Percentiles rank a stretch among this genome's conserved stretches.
These are phyloP conservation scores for Polygonum maritimum DNA, from an alignment of 148 eudicot species.

Conservation along the genomic window DNA sequence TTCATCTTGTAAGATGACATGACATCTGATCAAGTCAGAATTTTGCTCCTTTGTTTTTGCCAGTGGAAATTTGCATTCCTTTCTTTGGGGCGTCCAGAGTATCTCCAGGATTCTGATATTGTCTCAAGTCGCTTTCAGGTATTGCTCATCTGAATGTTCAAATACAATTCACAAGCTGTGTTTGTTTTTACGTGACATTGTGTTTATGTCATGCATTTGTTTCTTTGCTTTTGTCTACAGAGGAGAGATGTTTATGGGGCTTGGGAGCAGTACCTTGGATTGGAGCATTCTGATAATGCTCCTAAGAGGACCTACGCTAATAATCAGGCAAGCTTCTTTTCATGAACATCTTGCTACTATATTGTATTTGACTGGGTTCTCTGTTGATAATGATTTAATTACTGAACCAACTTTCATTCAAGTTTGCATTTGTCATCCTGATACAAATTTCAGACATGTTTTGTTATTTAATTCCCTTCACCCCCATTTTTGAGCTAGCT, in stretches of 20 bases:
- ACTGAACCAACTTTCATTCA: not conserved
- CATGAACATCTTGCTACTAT: not conserved
- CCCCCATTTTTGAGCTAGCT: too few relatives aligned
- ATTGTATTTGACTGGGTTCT: not conserved
- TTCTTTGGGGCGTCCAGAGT: conserved; percentile 63
- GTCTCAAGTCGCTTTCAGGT: conserved; percentile 65
- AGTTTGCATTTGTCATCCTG: not conserved
- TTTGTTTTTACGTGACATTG: not conserved
- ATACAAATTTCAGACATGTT: too few relatives aligned
- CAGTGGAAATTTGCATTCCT: conserved; percentile 77
- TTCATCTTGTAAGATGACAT: not conserved
- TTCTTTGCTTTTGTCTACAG: conserved; percentile 25
- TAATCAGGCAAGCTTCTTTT: conserved; percentile 41
- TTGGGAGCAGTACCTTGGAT: conserved; percentile 94
- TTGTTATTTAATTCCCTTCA: too few relatives aligned
- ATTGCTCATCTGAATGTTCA: not conserved
- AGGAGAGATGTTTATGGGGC: conserved; percentile 91
- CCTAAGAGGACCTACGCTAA: conserved; percentile 64
- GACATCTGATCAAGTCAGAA: not conserved
- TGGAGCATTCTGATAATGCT: conserved; percentile 81
- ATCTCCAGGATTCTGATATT: conserved; percentile 54
- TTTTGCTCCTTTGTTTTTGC: conserved; percentile 11
- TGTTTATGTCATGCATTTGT: conserved; percentile 6
- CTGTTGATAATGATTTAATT: not conserved
- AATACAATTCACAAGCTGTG: not conserved